Evolutionary conservation across 2,329 filamentous ascomycete species (phyloP).

Genomic region (Fusarium ambrosium): DNA sequence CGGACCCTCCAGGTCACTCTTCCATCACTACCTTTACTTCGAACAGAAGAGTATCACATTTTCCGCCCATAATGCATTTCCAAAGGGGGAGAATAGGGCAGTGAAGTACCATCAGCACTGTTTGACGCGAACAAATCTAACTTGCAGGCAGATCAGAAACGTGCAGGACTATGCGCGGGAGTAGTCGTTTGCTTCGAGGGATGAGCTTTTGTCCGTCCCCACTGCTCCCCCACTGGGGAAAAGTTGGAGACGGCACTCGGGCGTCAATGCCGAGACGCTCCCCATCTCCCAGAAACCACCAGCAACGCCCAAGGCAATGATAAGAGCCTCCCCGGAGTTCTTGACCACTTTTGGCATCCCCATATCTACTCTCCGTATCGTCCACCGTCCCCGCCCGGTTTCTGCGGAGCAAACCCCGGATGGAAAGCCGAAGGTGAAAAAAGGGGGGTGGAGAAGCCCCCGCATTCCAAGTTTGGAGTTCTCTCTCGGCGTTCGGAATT

Average conservation of each 20-base stretch:
- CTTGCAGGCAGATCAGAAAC: too few relatives aligned
- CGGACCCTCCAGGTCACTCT: too few relatives aligned
- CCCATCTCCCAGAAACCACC: too few relatives aligned
- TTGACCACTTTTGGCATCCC: neutral
- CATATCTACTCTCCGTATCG: neutral
- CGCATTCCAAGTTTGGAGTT: neutral
- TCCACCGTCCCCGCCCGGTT: neutral
- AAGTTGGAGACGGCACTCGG: neutral
- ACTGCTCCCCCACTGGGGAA: neutral
- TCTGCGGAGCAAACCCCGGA: neutral
- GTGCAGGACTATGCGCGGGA: too few relatives aligned
- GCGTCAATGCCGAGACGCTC: neutral
- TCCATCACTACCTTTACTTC: too few relatives aligned
- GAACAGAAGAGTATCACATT: too few relatives aligned
- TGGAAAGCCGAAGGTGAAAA: neutral
- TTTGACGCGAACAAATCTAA: too few relatives aligned
- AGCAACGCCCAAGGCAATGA: neutral
- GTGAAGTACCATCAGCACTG: too few relatives aligned
- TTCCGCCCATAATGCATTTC: too few relatives aligned
- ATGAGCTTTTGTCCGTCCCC: neutral
- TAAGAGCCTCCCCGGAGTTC: neutral
- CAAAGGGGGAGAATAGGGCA: too few relatives aligned
- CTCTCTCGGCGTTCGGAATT: neutral
- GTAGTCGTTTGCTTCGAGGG: too few relatives aligned
- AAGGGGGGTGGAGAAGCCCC: neutral